Percentiles rank a stretch among this genome's conserved stretches.
phyloP scores from a whole-genome alignment of 352 stramenopile species.

The Phytophthora nicotianae region DNA sequence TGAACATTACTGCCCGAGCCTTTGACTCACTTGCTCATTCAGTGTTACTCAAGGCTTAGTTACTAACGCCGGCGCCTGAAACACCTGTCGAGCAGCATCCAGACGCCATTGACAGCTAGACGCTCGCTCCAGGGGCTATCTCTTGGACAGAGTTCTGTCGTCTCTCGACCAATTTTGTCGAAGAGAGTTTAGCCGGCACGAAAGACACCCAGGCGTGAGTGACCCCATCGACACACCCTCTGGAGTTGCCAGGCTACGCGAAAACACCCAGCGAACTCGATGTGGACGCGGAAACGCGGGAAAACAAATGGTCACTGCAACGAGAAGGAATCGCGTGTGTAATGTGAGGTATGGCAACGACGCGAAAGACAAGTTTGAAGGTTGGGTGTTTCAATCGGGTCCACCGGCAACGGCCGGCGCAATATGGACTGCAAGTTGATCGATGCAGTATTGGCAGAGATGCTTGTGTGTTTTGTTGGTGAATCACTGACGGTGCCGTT shows the following conservation, averaged over 20 bases:
- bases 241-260: conserved; percentile 15
- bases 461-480: too few relatives aligned
- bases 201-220: not conserved
- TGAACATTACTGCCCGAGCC: conserved; percentile 14
- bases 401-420: too few relatives aligned
- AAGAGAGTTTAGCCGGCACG: not conserved
- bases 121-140: too few relatives aligned
- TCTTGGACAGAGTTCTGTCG: not conserved
- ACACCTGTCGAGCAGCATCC: conserved; percentile 10
- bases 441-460: not conserved
- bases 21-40: conserved; percentile 27
- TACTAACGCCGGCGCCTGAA: conserved; percentile 17
- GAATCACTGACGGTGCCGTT: too few relatives aligned
- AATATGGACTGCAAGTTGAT: too few relatives aligned
- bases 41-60: conserved; percentile 13
- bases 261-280: conserved; percentile 7
- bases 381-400: not conserved
- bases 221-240: not conserved
- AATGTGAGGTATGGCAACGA: conserved; percentile 6
- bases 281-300: not conserved
- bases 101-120: conserved; percentile 5
- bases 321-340: conserved; percentile 12
- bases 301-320: conserved; percentile 12
- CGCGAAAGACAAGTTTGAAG: conserved; percentile 31
- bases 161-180: too few relatives aligned